phyloP scores from a whole-genome alignment of 2,329 filamentous ascomycete genomes.

The Trichoderma polysporum region DNA sequence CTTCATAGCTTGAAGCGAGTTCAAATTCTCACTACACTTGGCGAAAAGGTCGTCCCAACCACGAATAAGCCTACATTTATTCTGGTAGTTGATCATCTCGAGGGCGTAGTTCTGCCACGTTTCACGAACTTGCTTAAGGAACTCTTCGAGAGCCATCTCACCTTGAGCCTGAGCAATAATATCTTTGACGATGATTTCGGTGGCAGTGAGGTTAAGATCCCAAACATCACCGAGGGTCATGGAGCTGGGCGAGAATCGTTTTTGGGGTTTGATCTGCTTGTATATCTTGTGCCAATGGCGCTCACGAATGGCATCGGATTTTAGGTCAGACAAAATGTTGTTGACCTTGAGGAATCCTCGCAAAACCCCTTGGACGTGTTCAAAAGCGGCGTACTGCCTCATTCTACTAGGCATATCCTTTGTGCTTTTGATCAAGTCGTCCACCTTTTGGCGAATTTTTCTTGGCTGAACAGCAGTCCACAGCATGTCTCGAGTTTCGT shows the following conservation, averaged over 20 bases:
- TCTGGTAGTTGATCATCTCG: constrained; percentile 95
- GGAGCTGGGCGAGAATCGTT: constrained; percentile 88
- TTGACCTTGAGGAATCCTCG: constrained; percentile 91
- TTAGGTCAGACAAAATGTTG: constrained; percentile 80
- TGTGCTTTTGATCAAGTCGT: constrained; percentile 93
- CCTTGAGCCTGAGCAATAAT: constrained; percentile 96
- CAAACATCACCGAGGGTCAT: constrained; percentile 98
- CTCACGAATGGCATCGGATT: constrained; percentile 94
- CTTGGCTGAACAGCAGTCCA: constrained; percentile 96
- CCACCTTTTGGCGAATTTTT: constrained; percentile 85
- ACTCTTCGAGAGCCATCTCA: constrained; percentile 97
- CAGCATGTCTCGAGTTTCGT: constrained; percentile 85
- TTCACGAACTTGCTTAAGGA: constrained; percentile 92
- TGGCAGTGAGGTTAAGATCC: constrained; percentile 89
- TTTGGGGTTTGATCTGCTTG: constrained; percentile 88
- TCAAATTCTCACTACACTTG: constrained; percentile 97
- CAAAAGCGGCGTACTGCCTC: constrained; percentile 99
- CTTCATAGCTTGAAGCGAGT: constrained; percentile 96
- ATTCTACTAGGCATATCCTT: constrained; percentile 99
- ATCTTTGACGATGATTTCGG: constrained; percentile 83
- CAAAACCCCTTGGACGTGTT: constrained; percentile 91
- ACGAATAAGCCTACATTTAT: constrained; percentile 93
- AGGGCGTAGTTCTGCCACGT: constrained; percentile 95
- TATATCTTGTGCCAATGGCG: constrained; percentile 98
- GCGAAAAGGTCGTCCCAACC: constrained; percentile 98